A percentile compares a stretch with the other conserved stretches of the same genome.
These are phyloP conservation scores for Trypanosoma grayi DNA, from an alignment of 208 protist genomes.

Conservation along the genomic window DNA sequence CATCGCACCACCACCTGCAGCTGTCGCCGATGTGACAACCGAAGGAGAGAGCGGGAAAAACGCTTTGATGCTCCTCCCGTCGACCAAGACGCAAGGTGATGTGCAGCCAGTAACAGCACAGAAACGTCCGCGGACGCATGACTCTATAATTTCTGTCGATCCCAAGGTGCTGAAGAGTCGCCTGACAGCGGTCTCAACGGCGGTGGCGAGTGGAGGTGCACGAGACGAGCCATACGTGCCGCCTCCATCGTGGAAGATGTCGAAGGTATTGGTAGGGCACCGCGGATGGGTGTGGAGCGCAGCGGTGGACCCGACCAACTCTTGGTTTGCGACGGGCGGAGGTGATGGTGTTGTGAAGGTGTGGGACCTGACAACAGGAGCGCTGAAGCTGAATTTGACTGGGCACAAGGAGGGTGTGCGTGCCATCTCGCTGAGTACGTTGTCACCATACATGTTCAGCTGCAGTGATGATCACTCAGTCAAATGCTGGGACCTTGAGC, in stretches of 20 bases:
- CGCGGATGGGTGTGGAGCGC: slow-evolving; percentile 96
- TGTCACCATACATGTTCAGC: slow-evolving; percentile 99
- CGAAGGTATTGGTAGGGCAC: slow-evolving; percentile 88
- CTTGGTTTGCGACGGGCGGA: slow-evolving; percentile 98
- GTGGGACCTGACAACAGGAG: slow-evolving; percentile 96
- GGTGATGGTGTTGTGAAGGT: slow-evolving; percentile 99
- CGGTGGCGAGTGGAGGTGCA: neutral
- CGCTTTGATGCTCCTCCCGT: slow-evolving; percentile 16
- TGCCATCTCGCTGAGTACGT: slow-evolving; percentile 80
- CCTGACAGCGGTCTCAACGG: slow-evolving; percentile 34
- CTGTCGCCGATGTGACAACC: neutral
- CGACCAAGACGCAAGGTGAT: neutral
- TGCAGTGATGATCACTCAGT: slow-evolving; percentile 98
- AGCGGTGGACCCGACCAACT: slow-evolving; percentile 97
- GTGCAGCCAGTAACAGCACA: neutral
- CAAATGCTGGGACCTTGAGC: slow-evolving; percentile 99
- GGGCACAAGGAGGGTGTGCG: slow-evolving; percentile 96
- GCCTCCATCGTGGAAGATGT: slow-evolving; percentile 93
- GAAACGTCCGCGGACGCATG: slow-evolving; percentile 31
- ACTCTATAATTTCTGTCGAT: slow-evolving; percentile 50
- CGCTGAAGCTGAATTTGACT: slow-evolving; percentile 98
- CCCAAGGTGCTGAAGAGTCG: slow-evolving; percentile 51
- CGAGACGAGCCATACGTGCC: slow-evolving; percentile 33
- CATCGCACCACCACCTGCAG: slow-evolving; percentile 22
- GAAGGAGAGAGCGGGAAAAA: neutral